These are phyloP conservation scores for Penicillium sp. DNA, from an alignment of 2,329 filamentous ascomycete genomes.

Conservation along the genomic window DNA sequence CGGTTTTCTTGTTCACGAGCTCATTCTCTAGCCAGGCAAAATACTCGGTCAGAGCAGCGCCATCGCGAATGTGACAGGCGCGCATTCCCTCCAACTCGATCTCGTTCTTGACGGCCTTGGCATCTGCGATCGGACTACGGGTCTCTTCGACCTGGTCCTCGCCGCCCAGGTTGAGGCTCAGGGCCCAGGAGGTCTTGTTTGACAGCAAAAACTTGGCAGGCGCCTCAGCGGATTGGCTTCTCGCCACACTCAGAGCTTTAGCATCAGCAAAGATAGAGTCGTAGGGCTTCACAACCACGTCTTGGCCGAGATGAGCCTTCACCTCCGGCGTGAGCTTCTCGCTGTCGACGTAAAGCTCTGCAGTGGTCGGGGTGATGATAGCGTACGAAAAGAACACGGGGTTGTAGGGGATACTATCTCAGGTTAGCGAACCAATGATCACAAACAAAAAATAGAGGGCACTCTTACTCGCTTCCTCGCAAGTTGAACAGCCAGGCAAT, in stretches of 20 bases:
- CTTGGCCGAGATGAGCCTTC: conserved; percentile 65
- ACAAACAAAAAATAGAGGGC: background rate
- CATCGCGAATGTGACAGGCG: conserved; percentile 88
- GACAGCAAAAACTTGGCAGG: conserved; percentile 74
- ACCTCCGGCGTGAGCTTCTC: conserved; percentile 70
- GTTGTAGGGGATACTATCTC: conserved; percentile 78
- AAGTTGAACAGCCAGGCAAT: conserved; percentile 99
- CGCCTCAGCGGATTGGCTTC: conserved; percentile 42
- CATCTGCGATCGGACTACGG: conserved; percentile 81
- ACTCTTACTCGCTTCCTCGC: conserved; percentile 72
- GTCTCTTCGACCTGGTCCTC: conserved; percentile 81
- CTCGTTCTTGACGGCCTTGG: conserved; percentile 93
- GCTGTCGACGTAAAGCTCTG: conserved; percentile 80
- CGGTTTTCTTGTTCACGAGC: conserved; percentile 68
- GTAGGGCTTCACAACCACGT: conserved; percentile 78
- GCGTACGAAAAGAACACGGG: conserved; percentile 98
- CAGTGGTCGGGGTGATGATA: conserved; percentile 71
- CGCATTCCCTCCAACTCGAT: conserved; percentile 90
- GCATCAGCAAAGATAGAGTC: conserved; percentile 75
- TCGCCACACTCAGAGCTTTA: conserved; percentile 57
- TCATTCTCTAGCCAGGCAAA: conserved; percentile 97
- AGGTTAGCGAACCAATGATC: conserved; percentile 2
- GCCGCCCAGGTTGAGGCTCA: conserved; percentile 81
- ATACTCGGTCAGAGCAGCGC: conserved; percentile 84
- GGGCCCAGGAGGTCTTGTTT: conserved; percentile 87